Percentiles rank a stretch among this genome's conserved stretches.
Conservation (phyloP, 129 eudicot genomes). For the Helianthus tuberosus region DNA sequence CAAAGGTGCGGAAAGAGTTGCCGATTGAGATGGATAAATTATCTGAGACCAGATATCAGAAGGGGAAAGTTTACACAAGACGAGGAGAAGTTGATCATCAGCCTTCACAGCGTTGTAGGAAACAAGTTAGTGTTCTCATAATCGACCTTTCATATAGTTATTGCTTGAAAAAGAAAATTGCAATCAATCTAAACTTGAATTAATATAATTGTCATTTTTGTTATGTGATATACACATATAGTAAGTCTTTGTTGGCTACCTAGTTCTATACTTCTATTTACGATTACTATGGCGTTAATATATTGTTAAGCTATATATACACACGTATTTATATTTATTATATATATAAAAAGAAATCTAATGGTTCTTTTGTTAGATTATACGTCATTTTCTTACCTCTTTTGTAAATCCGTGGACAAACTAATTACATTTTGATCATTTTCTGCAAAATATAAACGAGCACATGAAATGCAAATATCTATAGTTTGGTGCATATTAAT, state of each 20-base stretch:
- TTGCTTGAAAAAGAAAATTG: background rate
- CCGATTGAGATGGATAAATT: constrained; percentile 83
- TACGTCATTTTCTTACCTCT: constrained; percentile 2
- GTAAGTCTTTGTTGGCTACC: background rate
- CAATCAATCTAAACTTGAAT: background rate
- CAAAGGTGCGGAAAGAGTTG: constrained; percentile 92
- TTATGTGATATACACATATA: background rate
- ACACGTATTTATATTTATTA: background rate
- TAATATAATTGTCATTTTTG: background rate
- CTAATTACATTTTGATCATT: background rate
- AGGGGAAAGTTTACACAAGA: constrained; percentile 80
- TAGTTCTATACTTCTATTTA: background rate
- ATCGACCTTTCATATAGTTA: background rate
- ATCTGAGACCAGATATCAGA: constrained; percentile 78
- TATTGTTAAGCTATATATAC: background rate
- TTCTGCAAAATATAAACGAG: background rate
- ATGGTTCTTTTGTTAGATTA: background rate
- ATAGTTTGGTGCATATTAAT: background rate
- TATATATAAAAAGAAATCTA: background rate
- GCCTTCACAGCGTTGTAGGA: constrained; percentile 75
- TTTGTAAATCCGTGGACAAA: background rate
- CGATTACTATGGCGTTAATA: background rate
- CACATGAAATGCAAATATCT: background rate
- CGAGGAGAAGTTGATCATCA: constrained; percentile 78
- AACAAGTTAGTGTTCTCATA: constrained; percentile 62